Base-by-base conservation (phyloP, 2,329 filamentous ascomycete genomes). In the Diaporthe ampelina region DNA sequence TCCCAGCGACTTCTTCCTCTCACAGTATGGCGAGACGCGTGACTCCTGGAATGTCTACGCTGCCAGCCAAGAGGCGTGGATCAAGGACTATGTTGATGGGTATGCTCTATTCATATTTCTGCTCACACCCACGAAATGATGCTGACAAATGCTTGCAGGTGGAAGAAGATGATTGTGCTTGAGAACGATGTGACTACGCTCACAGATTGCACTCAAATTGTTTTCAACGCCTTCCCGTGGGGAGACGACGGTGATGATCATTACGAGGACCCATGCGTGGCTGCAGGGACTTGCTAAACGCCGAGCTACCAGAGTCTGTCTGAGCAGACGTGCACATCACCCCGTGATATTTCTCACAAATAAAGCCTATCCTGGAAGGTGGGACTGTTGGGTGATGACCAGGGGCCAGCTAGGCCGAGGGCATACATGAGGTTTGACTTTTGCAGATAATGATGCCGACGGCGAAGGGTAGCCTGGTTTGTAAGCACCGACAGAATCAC, bases 121-220 rank as follows among this genome's bases (percentile, higher is more conserved):
- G 63, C 4, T 37, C 48, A 54, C 48, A 9, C 24, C 9, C 24
- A 19, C 74, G 72, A 56, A 75, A 19, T 50, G 29, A 50, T 32
- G 21, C 68, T 52, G 17, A 24, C 45, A n/a, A 11, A 35, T 17
- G 13, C n/a, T 26, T 61, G n/a, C 58, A 81, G 80, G 4, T 81
- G 80, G 77, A 77, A 78, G 40, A 81, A 81, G 73, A 29, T 81
- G 70, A 75, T 76, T 45, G 32, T 78, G 7, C 69, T 80, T 29
- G 80, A 78, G 4, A 79, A 77, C 65, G 78, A 81, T 48, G 73
- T 73, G 37, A 63, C 75, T 0, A 76, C 50, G 58, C 70, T 81
- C 63, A 74, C 65, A 1, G 80, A 81, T 52, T 81, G 80, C 76
- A 78, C 80, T 1, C 76, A 76, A 43, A 75, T 81, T 56, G 72